Percentiles rank a stretch among this genome's conserved stretches.
Evolutionary conservation across 2,329 filamentous ascomycete genomes (phyloP).

Genomic region (Immersiporthe knoxdaviesiana): DNA sequence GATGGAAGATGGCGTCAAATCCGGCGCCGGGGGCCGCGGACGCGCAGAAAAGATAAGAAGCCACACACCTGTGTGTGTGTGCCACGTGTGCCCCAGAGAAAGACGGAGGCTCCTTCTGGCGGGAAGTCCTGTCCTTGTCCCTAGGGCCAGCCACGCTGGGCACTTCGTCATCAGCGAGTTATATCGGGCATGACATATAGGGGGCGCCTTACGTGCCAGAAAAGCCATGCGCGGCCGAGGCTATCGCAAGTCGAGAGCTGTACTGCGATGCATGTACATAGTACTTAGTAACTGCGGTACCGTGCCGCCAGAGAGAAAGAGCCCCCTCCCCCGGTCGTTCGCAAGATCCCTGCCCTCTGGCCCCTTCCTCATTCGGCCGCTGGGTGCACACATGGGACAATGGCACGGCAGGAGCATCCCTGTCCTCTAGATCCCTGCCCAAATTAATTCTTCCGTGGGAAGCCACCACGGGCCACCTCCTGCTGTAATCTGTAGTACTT

Average conservation of each 20-base stretch:
- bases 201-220: neutral
- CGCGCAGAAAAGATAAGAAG: slow-evolving; percentile 19
- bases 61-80: neutral
- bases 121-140: neutral
- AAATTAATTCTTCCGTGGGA: slow-evolving; percentile 28
- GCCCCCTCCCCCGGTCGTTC: neutral
- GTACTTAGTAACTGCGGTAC: too few species aligned
- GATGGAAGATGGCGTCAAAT: slow-evolving; percentile 18
- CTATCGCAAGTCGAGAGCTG: neutral
- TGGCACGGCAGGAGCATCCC: slow-evolving; percentile 12
- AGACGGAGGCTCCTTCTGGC: neutral
- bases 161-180: neutral
- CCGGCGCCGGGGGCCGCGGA: slow-evolving; percentile 24
- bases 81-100: slow-evolving; percentile 22
- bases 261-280: neutral
- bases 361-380: slow-evolving; percentile 11
- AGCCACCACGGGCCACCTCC: neutral
- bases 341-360: slow-evolving; percentile 4
- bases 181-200: neutral
- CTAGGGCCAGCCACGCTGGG: neutral
- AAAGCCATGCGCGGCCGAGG: neutral
- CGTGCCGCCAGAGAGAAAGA: neutral
- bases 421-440: slow-evolving; percentile 7
- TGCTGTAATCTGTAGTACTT: neutral
- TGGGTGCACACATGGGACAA: neutral